Conservation (phyloP, 2,329 filamentous ascomycete species). For the Raffaelea arxii region DNA sequence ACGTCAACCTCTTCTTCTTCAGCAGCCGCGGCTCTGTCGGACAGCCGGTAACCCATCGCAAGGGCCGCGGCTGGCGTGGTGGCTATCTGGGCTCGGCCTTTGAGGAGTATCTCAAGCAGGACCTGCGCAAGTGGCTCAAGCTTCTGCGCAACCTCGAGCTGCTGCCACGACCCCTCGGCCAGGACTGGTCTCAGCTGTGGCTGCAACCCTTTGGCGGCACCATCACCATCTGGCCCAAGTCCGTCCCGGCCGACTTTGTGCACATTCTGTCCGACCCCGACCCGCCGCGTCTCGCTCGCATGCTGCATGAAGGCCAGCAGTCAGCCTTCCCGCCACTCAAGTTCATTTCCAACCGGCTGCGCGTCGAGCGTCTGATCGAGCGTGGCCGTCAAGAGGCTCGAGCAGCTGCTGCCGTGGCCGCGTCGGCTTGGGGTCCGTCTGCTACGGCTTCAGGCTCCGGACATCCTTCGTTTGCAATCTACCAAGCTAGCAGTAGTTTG, state of each 20-base stretch:
- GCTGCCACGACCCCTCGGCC: conserved; percentile 77
- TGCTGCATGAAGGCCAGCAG: conserved; percentile 86
- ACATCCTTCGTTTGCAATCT: not conserved
- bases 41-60: conserved; percentile 85
- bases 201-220: conserved; percentile 90
- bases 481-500: conserved; percentile 6
- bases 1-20: conserved; percentile 99
- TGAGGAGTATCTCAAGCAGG: conserved; percentile 92
- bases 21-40: conserved; percentile 86
- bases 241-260: conserved; percentile 66
- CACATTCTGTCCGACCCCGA: conserved; percentile 81
- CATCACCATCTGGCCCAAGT: conserved; percentile 92
- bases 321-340: conserved; percentile 85
- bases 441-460: not conserved
- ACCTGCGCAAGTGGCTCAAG: conserved; percentile 95
- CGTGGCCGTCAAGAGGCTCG: conserved; percentile 45
- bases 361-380: conserved; percentile 65
- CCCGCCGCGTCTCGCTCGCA: conserved; percentile 63
- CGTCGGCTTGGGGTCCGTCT: not conserved
- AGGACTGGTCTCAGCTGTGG: conserved; percentile 97
- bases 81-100: conserved; percentile 87
- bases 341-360: conserved; percentile 80
- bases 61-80: conserved; percentile 88
- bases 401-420: conserved; percentile 19
- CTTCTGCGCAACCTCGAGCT: conserved; percentile 88